Conservation (phyloP, 1,284 basidiomycete species). For the Exobasidium rhododendri region DNA sequence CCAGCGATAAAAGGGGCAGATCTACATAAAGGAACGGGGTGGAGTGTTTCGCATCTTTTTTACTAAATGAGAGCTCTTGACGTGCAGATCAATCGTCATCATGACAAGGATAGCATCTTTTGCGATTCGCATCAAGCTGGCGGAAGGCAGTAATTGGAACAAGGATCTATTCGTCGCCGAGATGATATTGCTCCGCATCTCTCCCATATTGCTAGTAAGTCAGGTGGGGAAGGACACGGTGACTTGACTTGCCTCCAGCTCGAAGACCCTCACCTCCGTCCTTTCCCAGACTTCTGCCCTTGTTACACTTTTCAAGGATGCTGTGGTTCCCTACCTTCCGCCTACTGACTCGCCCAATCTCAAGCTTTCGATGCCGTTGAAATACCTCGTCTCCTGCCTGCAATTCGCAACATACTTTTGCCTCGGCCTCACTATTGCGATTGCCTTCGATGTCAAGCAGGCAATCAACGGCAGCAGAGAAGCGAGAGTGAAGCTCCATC, state of each 20-base stretch:
- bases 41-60: no score
- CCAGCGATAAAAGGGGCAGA: no score
- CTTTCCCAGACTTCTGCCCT: constrained; percentile 3
- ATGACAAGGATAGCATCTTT: constrained; percentile 1
- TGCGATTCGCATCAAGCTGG: constrained; percentile 9
- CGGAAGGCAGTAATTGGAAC: constrained; percentile 2
- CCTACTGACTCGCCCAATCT: not conserved
- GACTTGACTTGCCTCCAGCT: no score
- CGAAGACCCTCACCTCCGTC: no score
- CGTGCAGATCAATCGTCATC: constrained; percentile 5
- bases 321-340: constrained; percentile 2
- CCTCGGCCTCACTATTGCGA: constrained; percentile 8
- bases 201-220: constrained; percentile 7
- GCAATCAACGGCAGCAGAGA: constrained; percentile 8
- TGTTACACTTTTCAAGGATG: constrained; percentile 2
- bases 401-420: not conserved
- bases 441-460: constrained; percentile 10
- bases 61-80: no score
- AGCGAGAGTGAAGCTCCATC: constrained; percentile 5
- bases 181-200: not conserved
- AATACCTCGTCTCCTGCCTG: constrained; percentile 3
- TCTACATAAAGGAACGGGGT: no score
- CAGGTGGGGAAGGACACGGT: no score
- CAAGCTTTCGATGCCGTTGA: not conserved
- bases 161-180: constrained; percentile 8